A percentile compares a stretch with the other conserved stretches of the same genome.
These are phyloP conservation scores for Chlamydomonas schloesseri DNA, from an alignment of 139 green algal species.

Conservation along the genomic window DNA sequence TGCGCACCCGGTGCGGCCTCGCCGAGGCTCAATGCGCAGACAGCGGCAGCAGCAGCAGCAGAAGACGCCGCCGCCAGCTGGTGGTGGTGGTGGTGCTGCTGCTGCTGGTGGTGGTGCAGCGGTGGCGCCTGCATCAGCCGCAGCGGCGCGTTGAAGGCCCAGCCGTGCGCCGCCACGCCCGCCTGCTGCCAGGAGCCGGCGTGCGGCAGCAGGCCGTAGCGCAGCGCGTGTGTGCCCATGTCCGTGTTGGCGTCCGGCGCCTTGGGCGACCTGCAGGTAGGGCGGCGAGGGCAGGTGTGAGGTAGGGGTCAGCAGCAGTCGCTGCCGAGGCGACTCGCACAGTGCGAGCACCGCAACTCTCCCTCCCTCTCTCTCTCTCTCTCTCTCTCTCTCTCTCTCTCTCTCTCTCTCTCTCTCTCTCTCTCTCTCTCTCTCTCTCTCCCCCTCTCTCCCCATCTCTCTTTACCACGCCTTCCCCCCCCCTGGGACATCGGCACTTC, in stretches of 20 bases:
- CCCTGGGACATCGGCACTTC: no score
- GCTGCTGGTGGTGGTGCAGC: neutral
- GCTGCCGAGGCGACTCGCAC: no score
- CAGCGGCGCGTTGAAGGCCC: constrained; percentile 49
- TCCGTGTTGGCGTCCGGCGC: constrained; percentile 45
- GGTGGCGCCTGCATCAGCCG: neutral
- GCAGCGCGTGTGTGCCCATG: constrained; percentile 43
- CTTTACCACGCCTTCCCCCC: no score
- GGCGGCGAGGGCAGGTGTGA: neutral
- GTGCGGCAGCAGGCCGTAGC: constrained; percentile 50
- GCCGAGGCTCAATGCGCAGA: neutral
- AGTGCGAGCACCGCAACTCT: no score
- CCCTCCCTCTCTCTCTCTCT: no score
- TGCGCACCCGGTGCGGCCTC: no score
- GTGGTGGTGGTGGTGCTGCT: no score
- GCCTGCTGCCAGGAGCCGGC: constrained; percentile 41
- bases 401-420: no score
- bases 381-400: no score
- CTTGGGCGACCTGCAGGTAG: constrained; percentile 41
- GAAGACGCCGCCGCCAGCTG: neutral
- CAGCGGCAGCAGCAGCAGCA: neutral
- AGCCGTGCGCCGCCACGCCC: constrained; percentile 43
- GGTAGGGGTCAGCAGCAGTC: no score
- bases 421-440: no score
- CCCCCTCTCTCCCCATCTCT: no score